phyloP scores from a whole-genome alignment of 2,329 filamentous ascomycete species.

The Paraphoma chrysanthemicola region DNA sequence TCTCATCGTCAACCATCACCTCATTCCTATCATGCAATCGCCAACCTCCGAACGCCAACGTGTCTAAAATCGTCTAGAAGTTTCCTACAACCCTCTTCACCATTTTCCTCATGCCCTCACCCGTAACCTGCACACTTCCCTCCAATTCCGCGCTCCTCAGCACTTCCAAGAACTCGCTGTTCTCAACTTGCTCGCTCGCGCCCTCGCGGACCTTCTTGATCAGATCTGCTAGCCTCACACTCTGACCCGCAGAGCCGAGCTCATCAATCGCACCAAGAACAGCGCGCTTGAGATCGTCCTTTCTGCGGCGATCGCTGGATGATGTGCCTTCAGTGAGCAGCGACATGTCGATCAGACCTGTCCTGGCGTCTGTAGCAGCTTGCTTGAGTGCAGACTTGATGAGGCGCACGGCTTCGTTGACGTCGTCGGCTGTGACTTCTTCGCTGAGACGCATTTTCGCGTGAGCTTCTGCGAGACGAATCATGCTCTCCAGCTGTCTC shows the following conservation, averaged over 20 bases:
- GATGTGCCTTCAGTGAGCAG: slow-evolving; percentile 93
- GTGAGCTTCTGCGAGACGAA: slow-evolving; percentile 93
- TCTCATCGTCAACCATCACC: not conserved
- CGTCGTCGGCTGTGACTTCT: slow-evolving; percentile 80
- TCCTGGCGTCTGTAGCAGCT: slow-evolving; percentile 90
- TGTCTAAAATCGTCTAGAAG: slow-evolving; percentile 22
- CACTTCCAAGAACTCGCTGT: slow-evolving; percentile 81
- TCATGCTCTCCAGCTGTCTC: slow-evolving; percentile 97
- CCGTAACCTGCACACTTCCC: slow-evolving; percentile 78
- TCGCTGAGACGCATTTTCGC: slow-evolving; percentile 92
- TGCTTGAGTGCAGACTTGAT: slow-evolving; percentile 96
- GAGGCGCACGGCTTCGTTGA: slow-evolving; percentile 86
- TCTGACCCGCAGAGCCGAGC: slow-evolving; percentile 65
- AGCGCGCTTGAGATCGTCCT: slow-evolving; percentile 83
- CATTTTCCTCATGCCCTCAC: slow-evolving; percentile 83
- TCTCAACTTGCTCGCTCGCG: slow-evolving; percentile 68
- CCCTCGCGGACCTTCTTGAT: slow-evolving; percentile 72
- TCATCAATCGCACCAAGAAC: slow-evolving; percentile 80
- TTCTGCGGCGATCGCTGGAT: slow-evolving; percentile 81
- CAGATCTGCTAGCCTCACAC: slow-evolving; percentile 80
- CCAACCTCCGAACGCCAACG: not conserved
- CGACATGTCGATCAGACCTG: slow-evolving; percentile 95
- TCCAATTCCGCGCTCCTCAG: slow-evolving; percentile 83
- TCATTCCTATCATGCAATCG: not conserved
- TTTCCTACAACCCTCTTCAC: slow-evolving; percentile 71